These are phyloP conservation scores for Aspergillus hancockii DNA, from an alignment of 495 filamentous ascomycete genomes.

Conservation along the genomic window DNA sequence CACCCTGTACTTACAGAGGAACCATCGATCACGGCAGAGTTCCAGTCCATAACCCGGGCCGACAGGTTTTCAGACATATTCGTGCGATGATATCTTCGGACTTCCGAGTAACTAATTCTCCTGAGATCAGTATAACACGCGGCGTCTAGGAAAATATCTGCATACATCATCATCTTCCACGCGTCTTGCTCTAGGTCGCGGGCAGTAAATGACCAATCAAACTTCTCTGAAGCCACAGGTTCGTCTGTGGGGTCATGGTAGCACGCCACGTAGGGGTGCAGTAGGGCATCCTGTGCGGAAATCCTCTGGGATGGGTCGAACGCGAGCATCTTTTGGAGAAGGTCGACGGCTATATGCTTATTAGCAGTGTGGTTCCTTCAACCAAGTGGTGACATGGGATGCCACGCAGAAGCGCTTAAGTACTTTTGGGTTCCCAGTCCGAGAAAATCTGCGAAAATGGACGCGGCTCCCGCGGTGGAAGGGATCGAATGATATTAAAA, in stretches of 20 bases:
- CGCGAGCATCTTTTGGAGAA: slow-evolving; percentile 92
- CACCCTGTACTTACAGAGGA: no score
- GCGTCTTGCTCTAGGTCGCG: slow-evolving; percentile 94
- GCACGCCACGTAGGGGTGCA: slow-evolving; percentile 87
- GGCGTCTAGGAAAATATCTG: neutral
- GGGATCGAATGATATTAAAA: slow-evolving; percentile 69
- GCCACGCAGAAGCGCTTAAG: no score
- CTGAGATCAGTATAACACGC: no score
- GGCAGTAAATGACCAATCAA: slow-evolving; percentile 99
- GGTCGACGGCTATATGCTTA: slow-evolving; percentile 90
- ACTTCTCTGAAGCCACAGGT: slow-evolving; percentile 90
- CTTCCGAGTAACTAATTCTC: no score
- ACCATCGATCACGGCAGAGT: no score
- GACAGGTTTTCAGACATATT: no score
- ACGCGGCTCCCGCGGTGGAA: no score
- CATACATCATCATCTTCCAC: slow-evolving; percentile 99
- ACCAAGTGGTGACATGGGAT: slow-evolving; percentile 48
- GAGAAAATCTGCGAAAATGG: no score
- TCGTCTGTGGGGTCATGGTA: slow-evolving; percentile 98
- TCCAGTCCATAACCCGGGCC: no score
- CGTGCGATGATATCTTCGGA: no score
- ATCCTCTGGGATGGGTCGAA: slow-evolving; percentile 93
- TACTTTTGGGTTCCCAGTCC: no score
- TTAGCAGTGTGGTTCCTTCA: no score
- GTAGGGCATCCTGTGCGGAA: slow-evolving; percentile 77